These are phyloP conservation scores for Fusarium sp. DNA, from an alignment of 2,329 filamentous ascomycete species.

Conservation along the genomic window DNA sequence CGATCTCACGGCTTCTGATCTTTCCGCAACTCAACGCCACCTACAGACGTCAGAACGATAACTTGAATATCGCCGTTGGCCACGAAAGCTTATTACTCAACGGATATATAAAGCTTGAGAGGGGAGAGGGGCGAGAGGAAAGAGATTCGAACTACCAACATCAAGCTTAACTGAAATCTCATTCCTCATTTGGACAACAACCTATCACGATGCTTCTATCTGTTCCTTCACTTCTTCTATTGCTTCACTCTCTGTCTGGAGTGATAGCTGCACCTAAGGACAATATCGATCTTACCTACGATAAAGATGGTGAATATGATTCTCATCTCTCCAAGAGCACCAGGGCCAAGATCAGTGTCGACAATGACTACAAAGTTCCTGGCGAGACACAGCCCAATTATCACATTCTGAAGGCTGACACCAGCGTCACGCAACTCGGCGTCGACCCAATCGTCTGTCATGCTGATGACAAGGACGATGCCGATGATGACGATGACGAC, in stretches of 20 bases:
- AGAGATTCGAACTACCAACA: accelerated
- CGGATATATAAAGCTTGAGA: not conserved
- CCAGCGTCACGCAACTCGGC: not conserved
- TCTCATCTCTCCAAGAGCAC: not conserved
- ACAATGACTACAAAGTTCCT: conserved; percentile 3
- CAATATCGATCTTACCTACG: not conserved
- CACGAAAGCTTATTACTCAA: too few species aligned
- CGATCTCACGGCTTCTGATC: conserved; percentile 21
- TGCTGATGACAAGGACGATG: not conserved
- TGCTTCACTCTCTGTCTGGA: not conserved
- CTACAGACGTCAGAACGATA: not conserved
- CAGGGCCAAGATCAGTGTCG: not conserved
- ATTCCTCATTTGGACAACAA: not conserved
- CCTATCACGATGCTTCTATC: conserved; percentile 24
- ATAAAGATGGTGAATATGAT: not conserved
- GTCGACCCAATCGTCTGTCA: not conserved
- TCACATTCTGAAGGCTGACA: not conserved
- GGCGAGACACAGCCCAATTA: not conserved
- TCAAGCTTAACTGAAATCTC: not conserved
- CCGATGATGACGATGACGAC: not conserved
- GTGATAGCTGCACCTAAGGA: conserved; percentile 17
- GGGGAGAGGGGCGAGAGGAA: not conserved
- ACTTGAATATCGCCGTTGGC: not conserved
- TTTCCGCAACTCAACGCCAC: conserved; percentile 23
- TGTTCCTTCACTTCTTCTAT: conserved; percentile 15